Evolutionary conservation across 1,284 basidiomycete species (phyloP).

Genomic region (Leccinum huronense): DNA sequence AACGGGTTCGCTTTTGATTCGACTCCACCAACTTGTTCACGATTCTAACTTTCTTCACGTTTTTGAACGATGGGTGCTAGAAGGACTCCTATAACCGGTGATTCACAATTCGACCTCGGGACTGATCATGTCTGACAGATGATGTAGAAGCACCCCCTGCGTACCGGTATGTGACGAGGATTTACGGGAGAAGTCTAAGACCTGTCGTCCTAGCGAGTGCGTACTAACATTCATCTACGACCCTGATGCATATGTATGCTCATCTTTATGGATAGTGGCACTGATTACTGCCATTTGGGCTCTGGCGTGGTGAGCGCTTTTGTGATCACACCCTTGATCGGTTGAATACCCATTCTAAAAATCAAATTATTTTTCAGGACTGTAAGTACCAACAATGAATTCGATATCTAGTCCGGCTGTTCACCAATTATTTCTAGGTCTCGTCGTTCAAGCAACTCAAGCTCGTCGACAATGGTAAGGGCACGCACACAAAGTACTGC

Average conservation of each 20-base stretch:
- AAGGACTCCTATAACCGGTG: constrained; percentile 20
- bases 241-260: not conserved
- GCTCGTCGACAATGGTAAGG: constrained; percentile 45
- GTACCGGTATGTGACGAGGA: constrained; percentile 55
- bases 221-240: constrained; percentile 33
- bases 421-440: constrained; percentile 41
- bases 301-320: constrained; percentile 53
- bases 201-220: constrained; percentile 56
- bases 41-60: not conserved
- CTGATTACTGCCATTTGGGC: constrained; percentile 55
- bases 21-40: constrained; percentile 7
- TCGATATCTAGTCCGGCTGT: not conserved
- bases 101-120: not conserved
- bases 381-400: constrained; percentile 38
- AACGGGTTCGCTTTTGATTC: not conserved
- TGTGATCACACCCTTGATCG: not conserved
- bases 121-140: not conserved
- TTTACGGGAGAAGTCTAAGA: constrained; percentile 55
- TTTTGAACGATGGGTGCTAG: constrained; percentile 17
- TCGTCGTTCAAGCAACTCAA: constrained; percentile 55
- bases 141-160: constrained; percentile 50
- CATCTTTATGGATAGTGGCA: constrained; percentile 37
- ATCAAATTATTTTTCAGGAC: constrained; percentile 37
- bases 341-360: constrained; percentile 1
- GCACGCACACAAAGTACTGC: constrained; percentile 25